Conservation (phyloP, 2,329 filamentous ascomycete genomes). For the Fusarium beomiforme region DNA sequence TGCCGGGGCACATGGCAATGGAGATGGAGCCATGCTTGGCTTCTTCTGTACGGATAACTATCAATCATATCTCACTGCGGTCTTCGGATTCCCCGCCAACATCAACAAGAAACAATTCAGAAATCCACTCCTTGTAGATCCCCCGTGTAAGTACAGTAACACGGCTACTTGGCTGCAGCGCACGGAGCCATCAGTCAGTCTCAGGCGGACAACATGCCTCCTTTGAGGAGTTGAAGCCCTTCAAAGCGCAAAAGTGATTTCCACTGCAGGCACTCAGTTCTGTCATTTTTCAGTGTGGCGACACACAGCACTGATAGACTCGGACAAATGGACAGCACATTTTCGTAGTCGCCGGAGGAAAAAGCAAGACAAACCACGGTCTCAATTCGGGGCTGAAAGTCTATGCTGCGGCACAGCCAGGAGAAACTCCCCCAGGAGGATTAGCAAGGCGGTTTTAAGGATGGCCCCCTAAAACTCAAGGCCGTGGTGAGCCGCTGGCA, state of each 20-base stretch:
- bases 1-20: constrained; percentile 20
- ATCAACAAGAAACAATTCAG: not conserved
- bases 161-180: not conserved
- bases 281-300: not conserved
- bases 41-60: not conserved
- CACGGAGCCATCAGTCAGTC: not conserved
- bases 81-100: constrained; percentile 21
- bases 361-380: constrained; percentile 15
- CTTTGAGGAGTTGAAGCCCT: not conserved
- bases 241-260: not conserved
- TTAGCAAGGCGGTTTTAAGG: constrained; percentile 10
- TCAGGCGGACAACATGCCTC: not conserved
- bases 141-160: not conserved
- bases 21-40: not conserved
- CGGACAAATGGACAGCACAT: not conserved
- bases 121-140: constrained; percentile 16
- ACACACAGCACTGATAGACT: not conserved
- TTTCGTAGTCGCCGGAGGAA: constrained; percentile 1
- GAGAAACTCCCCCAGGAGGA: not conserved
- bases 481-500: constrained; percentile 15
- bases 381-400: constrained; percentile 11
- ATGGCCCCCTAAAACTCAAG: not conserved
- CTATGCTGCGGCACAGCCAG: constrained; percentile 19
- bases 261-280: not conserved
- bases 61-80: not conserved